Evolutionary conservation across 2,329 filamentous ascomycete genomes (phyloP), one percentile per base, ranked within the genome.

Genomic region (Orbilia blumenaviensis): DNA sequence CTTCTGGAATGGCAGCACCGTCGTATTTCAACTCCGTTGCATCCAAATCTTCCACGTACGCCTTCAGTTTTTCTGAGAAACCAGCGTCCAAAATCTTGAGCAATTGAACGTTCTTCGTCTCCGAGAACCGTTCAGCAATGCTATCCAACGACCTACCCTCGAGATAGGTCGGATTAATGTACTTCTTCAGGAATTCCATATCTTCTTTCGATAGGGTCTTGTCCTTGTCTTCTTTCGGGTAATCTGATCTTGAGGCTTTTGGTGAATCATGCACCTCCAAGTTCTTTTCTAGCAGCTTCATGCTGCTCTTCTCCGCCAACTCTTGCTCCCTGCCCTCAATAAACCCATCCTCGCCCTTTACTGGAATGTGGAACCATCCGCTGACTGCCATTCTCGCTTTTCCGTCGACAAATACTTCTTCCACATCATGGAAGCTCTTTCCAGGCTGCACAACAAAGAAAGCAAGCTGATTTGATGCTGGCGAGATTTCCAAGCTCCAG

Each of bases 361-460:
- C 95, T 0, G 95, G 95, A 78, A 99, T 98, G 83, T 99, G 95
- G 83, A 96, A 99, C 95, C 95, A 99, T 62, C 95, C 95, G 82
- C 93, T 97, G 81, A 99, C 97, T 60, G 95, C 95, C 94, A 99
- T 98, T 79, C 95, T 90, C 56, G 97, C 89, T 54, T 92, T 88
- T 16, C 91, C 90, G 72, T 94, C 88, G 82, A 86, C 89, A 84
- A 97, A 98, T 3, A 99, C 95, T 84, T 99, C 95, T 84, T 98
- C 94, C 66, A 99, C 95, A 82, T 99, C 95, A 84, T 99, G 95
- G 84, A 98, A 99, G 83, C 94, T 98, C 86, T 97, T 90, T n/a
- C 95, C 95, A 0, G 95, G 95, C 84, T 97, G 93, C 5, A 99
- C 96, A 16, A 94, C 93, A 83, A 99, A 99, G 87, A 99, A 99